These are phyloP conservation scores for Tulasnella sp. DNA, from an alignment of 768 basidiomycete species.

Conservation along the genomic window DNA sequence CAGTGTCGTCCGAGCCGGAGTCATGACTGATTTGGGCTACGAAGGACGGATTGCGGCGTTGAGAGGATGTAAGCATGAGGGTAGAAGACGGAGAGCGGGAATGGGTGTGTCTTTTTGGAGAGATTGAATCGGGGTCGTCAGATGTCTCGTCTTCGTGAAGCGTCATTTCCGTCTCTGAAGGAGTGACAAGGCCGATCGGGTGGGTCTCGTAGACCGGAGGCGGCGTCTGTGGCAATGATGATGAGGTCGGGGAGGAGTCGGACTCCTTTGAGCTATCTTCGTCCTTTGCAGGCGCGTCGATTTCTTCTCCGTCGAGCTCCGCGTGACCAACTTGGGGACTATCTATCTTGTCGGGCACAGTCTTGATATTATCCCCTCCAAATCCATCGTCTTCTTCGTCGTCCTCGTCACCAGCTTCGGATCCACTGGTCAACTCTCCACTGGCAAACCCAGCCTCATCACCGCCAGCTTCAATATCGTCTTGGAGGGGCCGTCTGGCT, in stretches of 20 bases:
- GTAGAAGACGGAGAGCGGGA: not conserved
- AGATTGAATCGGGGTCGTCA: not conserved
- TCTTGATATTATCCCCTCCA: not conserved
- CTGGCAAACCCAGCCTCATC: constrained; percentile 5
- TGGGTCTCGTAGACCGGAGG: not conserved
- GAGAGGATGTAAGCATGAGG: constrained; percentile 13
- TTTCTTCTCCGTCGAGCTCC: not conserved
- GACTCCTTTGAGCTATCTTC: not conserved
- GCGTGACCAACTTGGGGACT: not conserved
- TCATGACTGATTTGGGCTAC: constrained; percentile 5
- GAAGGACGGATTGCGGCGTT: constrained; percentile 10
- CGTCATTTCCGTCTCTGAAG: not conserved
- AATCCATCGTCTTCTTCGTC: not conserved
- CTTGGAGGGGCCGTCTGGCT: not conserved
- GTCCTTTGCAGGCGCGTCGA: not conserved
- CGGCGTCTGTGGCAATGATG: not conserved
- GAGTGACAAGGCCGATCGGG: not conserved
- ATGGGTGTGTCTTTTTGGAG: constrained; percentile 7
- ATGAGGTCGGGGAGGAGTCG: not conserved
- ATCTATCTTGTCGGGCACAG: not conserved
- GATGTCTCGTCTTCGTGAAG: not conserved
- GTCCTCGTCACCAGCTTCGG: constrained; percentile 1
- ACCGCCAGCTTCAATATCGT: not conserved
- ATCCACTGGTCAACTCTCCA: constrained; percentile 3
- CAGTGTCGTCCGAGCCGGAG: not conserved